Percentiles rank a stretch among this genome's conserved stretches.
phyloP scores from a whole-genome alignment of 805 yeast genomes.

The Wickerhamomyces bovis region DNA sequence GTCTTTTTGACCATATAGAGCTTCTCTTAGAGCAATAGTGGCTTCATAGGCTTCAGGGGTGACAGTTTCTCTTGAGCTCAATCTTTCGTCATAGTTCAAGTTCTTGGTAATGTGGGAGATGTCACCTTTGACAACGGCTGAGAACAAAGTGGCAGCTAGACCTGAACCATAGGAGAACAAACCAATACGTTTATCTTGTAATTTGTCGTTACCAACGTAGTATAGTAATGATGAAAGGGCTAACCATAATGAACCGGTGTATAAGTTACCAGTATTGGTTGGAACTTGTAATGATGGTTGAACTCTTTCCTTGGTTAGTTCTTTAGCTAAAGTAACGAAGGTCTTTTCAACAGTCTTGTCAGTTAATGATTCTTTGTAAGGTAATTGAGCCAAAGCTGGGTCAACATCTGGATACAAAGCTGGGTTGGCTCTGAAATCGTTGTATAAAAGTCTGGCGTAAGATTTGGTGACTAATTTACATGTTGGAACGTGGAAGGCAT shows the following conservation, averaged over 20 bases:
- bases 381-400: constrained; percentile 39
- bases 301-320: constrained; percentile 59
- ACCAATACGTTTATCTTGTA: constrained; percentile 83
- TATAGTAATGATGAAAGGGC: constrained; percentile 76
- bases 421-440: constrained; percentile 77
- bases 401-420: constrained; percentile 57
- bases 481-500: constrained; percentile 96
- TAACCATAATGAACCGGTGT: constrained; percentile 90
- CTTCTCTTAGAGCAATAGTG: constrained; percentile 81
- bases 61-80: constrained; percentile 56
- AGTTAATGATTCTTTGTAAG: constrained; percentile 71
- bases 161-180: constrained; percentile 98
- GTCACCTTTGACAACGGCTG: constrained; percentile 78
- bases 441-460: constrained; percentile 84
- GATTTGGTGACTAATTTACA: constrained; percentile 93
- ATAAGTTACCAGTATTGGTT: constrained; percentile 97
- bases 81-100: constrained; percentile 62
- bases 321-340: constrained; percentile 71
- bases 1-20: constrained; percentile 75
- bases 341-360: constrained; percentile 82
- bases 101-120: constrained; percentile 55
- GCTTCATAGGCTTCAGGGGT: constrained; percentile 79
- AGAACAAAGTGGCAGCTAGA: constrained; percentile 84
- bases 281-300: constrained; percentile 79
- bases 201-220: constrained; percentile 64